Conservation (phyloP, 2,329 filamentous ascomycete species). For the Didymella keratinophila region DNA sequence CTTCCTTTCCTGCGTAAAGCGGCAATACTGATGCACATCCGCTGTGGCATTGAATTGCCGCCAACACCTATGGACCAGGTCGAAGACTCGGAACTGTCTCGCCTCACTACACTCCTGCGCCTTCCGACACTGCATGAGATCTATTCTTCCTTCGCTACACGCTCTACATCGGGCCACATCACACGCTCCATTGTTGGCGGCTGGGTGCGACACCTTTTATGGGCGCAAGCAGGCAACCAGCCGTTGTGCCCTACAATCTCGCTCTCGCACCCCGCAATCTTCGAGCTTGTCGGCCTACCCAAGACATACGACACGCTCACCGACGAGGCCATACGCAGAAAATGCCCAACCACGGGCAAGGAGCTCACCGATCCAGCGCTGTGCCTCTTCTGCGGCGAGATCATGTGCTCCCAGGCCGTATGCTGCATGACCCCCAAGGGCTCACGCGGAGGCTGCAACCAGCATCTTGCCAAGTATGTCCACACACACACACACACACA, state of each 20-base stretch:
- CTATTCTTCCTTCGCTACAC: constrained; percentile 64
- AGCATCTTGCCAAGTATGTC: constrained; percentile 84
- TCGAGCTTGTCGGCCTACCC: constrained; percentile 90
- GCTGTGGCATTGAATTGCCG: constrained; percentile 87
- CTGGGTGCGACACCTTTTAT: constrained; percentile 75
- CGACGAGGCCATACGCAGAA: constrained; percentile 84
- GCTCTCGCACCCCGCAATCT: constrained; percentile 85
- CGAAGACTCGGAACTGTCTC: constrained; percentile 79
- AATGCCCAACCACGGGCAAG: constrained; percentile 88
- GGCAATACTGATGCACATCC: constrained; percentile 82
- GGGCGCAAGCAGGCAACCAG: constrained; percentile 48
- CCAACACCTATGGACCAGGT: constrained; percentile 63
- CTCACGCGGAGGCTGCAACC: constrained; percentile 71
- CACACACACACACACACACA: too few species aligned
- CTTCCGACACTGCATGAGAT: constrained; percentile 83
- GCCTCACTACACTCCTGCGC: constrained; percentile 77
- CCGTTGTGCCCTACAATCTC: constrained; percentile 56
- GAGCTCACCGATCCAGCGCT: constrained; percentile 90
- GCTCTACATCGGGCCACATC: constrained; percentile 38
- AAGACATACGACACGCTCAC: constrained; percentile 92
- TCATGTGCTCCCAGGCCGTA: constrained; percentile 92
- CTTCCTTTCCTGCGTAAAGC: constrained; percentile 89
- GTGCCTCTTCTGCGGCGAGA: constrained; percentile 94
- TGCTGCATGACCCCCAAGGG: constrained; percentile 78
- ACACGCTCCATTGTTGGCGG: constrained; percentile 64